Conservation (phyloP, 768 basidiomycete genomes). For the Kwoniella botswanensis region DNA sequence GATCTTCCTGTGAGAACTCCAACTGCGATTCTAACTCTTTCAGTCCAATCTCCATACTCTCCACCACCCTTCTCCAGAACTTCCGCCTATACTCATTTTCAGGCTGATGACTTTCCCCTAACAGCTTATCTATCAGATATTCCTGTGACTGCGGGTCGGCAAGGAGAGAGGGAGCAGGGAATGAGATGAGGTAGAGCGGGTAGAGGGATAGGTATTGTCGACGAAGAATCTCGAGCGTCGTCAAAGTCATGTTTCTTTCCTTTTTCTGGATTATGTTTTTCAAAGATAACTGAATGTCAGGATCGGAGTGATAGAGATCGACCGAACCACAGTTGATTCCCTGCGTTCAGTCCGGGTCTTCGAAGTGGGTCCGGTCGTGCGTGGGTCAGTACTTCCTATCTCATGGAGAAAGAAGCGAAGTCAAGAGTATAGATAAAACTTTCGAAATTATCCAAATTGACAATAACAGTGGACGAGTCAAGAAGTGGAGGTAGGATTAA, state of each 20-base stretch:
- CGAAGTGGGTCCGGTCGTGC: no score
- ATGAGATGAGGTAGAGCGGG: conserved; percentile 36
- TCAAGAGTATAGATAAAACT: no score
- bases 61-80: conserved; percentile 41
- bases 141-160: not conserved
- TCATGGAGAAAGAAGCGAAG: no score
- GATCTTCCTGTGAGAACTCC: not conserved
- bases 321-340: no score
- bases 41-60: conserved; percentile 34
- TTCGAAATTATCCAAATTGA: no score
- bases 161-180: conserved; percentile 1
- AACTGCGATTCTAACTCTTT: not conserved
- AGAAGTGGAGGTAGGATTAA: conserved; percentile 17
- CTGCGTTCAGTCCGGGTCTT: no score
- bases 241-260: not conserved
- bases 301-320: not conserved
- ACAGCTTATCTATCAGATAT: conserved; percentile 17
- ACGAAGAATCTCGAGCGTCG: conserved; percentile 24
- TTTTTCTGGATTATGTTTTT: not conserved
- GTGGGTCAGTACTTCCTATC: no score
- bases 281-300: not conserved
- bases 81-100: conserved; percentile 19
- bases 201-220: conserved; percentile 45
- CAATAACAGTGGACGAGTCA: conserved; percentile 10
- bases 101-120: conserved; percentile 20